Evolutionary conservation across 441 rosid genomes (phyloP).

Genomic region (Erysimum cheiri): DNA sequence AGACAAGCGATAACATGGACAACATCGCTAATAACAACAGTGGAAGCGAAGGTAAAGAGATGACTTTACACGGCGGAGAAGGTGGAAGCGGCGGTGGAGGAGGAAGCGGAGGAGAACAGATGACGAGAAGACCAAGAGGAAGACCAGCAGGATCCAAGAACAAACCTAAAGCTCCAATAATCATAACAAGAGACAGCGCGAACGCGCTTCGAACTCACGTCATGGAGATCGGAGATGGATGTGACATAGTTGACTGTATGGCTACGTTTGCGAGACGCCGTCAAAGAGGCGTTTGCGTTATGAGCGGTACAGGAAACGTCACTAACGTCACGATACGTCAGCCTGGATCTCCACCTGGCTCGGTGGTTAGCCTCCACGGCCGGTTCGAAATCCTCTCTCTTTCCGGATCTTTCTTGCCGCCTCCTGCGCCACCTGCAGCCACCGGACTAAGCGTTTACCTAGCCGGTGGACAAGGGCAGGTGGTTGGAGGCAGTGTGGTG

Average conservation of each 20-base stretch:
- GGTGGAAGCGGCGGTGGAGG: constrained; percentile 39
- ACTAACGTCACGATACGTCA: constrained; percentile 57
- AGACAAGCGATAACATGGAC: constrained; percentile 44
- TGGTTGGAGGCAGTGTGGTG: constrained; percentile 49
- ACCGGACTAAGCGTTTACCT: constrained; percentile 44
- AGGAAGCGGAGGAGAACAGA: constrained; percentile 42
- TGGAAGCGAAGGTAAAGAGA: constrained; percentile 55
- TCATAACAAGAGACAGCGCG: constrained; percentile 58
- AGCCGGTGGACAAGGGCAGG: constrained; percentile 49
- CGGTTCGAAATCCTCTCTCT: constrained; percentile 42
- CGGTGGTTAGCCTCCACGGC: constrained; percentile 46
- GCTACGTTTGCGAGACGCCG: constrained; percentile 48
- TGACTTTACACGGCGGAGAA: constrained; percentile 37
- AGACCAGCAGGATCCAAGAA: constrained; percentile 62
- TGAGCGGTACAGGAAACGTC: constrained; percentile 57
- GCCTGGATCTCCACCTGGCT: constrained; percentile 44
- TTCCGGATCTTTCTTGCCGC: constrained; percentile 42
- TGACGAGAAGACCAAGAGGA: constrained; percentile 53
- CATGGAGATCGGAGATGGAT: constrained; percentile 55
- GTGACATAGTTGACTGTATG: constrained; percentile 55
- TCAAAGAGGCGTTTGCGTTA: constrained; percentile 58
- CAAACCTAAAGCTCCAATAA: constrained; percentile 59
- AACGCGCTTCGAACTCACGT: constrained; percentile 55
- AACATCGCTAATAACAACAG: constrained; percentile 43
- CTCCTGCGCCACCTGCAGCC: constrained; percentile 48